Base-by-base conservation (phyloP, 2,329 filamentous ascomycete genomes). In the Polytolypa hystricis region DNA sequence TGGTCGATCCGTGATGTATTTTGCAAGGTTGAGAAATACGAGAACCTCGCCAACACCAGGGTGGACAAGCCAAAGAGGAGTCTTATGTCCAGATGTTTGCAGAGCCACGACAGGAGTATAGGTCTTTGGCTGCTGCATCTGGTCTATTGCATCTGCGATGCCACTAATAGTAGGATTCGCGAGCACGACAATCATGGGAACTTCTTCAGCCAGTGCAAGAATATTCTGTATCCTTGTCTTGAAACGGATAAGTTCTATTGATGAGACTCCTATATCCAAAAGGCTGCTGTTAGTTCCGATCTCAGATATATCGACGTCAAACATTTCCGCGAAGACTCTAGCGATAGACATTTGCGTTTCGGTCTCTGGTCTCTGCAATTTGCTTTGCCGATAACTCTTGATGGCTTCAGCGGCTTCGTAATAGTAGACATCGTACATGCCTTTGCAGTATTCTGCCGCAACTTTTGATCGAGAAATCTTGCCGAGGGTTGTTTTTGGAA, bases 381-480 rank as follows among this genome's bases (percentile, higher is more conserved):
- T 33, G 4, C 16, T 14, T 15, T 27, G 18, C 5, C 30, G 17
- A 28, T 47, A 45, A 12, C 25, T 8, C 12, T 39, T 30, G 16
- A 49, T 43, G 18, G 32, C 23, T 9, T 28, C 39, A 7, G 38
- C 12, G 33, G 47, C 40, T 6, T 37, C 14, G 3, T 18, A 20
- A 4, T 49, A 41, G 20, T 43, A 33, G 3, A 38, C 35, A n/a
- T 47, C 44, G 35, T 52, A 58, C 4, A 39, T 42, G 8, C 59
- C 58, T 6, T 29, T 33, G 30, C 57, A 51, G 20, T 53, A 56
- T 2, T 43, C 37, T 9, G 33, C 37, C 9, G 40, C 42, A 14
- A 64, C 46, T 44, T 64, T 66, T 6, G 53, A 33, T 4, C 60
- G 43, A 2, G 61, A 64, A 4, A 66, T 47, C 45, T 67, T 67